A percentile compares a stretch with the other conserved stretches of the same genome.
Conservation (phyloP, 164 flowering plant species). For the Nymphaea thermarum region DNA sequence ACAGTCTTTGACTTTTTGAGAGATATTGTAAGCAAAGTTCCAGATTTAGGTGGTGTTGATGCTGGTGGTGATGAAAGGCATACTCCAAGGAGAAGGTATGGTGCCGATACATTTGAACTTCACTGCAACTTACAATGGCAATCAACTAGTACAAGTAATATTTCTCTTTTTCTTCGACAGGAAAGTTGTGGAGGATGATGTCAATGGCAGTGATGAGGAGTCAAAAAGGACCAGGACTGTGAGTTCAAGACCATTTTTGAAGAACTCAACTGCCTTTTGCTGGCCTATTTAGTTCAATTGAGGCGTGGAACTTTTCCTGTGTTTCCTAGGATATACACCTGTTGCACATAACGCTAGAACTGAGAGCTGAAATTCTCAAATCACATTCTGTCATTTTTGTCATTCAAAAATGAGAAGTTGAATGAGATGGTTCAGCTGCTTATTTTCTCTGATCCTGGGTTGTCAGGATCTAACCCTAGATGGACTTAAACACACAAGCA, state of each 20-base stretch:
- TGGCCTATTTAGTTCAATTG: background rate
- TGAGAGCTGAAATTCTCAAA: background rate
- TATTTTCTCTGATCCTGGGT: too few relatives aligned
- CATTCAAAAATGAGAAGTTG: too few relatives aligned
- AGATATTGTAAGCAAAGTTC: conserved; percentile 1
- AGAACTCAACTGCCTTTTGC: background rate
- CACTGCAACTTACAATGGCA: background rate
- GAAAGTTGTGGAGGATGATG: background rate
- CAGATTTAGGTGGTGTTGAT: conserved; percentile 3
- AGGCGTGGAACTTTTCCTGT: too few relatives aligned
- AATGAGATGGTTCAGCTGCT: too few relatives aligned
- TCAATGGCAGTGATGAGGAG: background rate
- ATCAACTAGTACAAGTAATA: background rate
- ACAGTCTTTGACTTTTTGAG: conserved; percentile 3
- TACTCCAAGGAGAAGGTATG: conserved; percentile 1
- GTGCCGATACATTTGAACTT: background rate
- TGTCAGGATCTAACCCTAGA: too few relatives aligned
- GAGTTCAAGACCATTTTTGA: background rate
- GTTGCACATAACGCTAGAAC: background rate
- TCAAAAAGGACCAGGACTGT: background rate
- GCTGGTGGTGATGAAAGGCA: conserved; percentile 1
- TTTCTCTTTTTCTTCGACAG: background rate
- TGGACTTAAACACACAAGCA: too few relatives aligned
- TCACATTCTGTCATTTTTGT: too few relatives aligned
- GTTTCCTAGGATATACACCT: background rate